Evolutionary conservation across 2,329 filamentous ascomycete species (phyloP).

Genomic region (Microcyclospora pomicola): DNA sequence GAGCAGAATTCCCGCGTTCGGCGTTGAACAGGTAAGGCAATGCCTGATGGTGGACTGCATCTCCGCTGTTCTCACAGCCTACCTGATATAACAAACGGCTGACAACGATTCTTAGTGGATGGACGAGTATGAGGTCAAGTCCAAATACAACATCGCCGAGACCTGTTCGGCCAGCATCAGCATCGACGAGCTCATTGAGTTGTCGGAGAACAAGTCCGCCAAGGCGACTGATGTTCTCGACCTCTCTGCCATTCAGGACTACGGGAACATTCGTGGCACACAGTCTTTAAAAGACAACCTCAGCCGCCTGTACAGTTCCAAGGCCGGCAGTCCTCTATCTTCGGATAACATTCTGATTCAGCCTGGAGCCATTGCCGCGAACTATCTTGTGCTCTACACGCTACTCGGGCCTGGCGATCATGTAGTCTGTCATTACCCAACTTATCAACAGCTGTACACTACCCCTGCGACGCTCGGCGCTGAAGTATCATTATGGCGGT

Average conservation of each 20-base stretch:
- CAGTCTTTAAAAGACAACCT: slow-evolving; percentile 49
- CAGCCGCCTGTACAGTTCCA: slow-evolving; percentile 49
- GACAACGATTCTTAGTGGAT: slow-evolving; percentile 34
- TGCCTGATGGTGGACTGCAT: background rate
- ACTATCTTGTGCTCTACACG: slow-evolving; percentile 64
- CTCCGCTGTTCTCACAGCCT: background rate
- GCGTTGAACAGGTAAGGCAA: slow-evolving; percentile 50
- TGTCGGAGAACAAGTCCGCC: slow-evolving; percentile 43
- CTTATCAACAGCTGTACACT: slow-evolving; percentile 71
- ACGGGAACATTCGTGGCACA: slow-evolving; percentile 60
- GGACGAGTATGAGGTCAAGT: slow-evolving; percentile 39
- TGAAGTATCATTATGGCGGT: slow-evolving; percentile 63
- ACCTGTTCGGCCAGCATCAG: slow-evolving; percentile 67
- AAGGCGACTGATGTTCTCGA: slow-evolving; percentile 29
- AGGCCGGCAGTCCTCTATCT: slow-evolving; percentile 33
- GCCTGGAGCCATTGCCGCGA: slow-evolving; percentile 70
- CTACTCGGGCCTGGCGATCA: slow-evolving; percentile 63
- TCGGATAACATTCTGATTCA: slow-evolving; percentile 60
- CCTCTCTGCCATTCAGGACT: slow-evolving; percentile 49
- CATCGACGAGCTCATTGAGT: slow-evolving; percentile 47
- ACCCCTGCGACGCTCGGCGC: slow-evolving; percentile 63
- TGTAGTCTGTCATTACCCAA: slow-evolving; percentile 75
- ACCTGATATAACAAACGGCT: slow-evolving; percentile 1
- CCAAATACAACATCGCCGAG: slow-evolving; percentile 59
- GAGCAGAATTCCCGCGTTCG: slow-evolving; percentile 36